Evolutionary conservation across 2,329 filamentous ascomycete genomes (phyloP), one percentile per base, ranked within the genome.

Genomic region (Talaromyces amestolkiae): DNA sequence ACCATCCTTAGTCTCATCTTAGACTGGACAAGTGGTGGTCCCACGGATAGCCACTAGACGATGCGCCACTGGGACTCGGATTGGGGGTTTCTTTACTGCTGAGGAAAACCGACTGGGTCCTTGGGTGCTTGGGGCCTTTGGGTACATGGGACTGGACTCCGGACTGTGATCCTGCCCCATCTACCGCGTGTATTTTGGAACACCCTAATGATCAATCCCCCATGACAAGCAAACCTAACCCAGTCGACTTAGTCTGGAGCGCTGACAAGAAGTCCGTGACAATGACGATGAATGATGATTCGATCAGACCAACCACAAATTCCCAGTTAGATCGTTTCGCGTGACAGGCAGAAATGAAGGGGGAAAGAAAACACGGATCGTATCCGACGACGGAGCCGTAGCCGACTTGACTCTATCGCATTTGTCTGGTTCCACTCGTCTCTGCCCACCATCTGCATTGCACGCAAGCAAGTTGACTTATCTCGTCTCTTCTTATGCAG

Each of bases 1-100:
- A 33, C 17, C 17, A 33, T 45, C 41, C 27, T n/a, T 51, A 33
- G 53, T 37, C 53, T 56, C 22, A 22, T 56, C 53, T 15, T 15
- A 10, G 53, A 56, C 53, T 56, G 27, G 49, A 53, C 49, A 8
- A 35, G 15, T 27, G 47, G 47, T 53, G 27, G 51, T 54, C 53
- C 53, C 53, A 56, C 53, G 53, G 53, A 37, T 37, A 56, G 53
- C 53, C 53, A 56, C 53, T 56, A 56, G 53, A 56, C 53, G 10
- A 22, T 56, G 31, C 53, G 53, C 53, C 53, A 56, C 53, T 56
- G 53, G 53, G 53, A 56, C 53, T 56, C 53, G 33, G 53, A 33
- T 56, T 56, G 53, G 53, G 53, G 53, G 53, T 56, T 56, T 56
- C 53, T 56, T 56, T n/a, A 22, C 51, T 56, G 53, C 53, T 56